Evolutionary conservation across 768 basidiomycete species (phyloP), one percentile per base, ranked within the genome.

Genomic region (Tricholomella constricta): DNA sequence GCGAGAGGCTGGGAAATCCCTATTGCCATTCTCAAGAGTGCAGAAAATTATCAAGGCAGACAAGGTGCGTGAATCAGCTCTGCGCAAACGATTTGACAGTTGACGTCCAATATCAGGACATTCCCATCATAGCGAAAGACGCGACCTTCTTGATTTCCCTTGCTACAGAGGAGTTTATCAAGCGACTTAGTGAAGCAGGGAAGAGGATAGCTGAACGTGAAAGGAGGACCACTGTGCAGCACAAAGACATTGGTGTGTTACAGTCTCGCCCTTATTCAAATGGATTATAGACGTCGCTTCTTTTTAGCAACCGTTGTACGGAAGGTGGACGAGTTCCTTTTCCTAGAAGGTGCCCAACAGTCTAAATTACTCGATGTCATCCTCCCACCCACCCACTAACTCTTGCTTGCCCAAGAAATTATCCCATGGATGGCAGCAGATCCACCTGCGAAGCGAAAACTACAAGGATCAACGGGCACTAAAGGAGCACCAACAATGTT

Each of bases 111-210:
- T 42, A 55, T 32, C 31, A 92, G 90, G 90, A 92, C 40, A 78
- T 93, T 46, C 85, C 88, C 0, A 83, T 84, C 36, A 75, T 91
- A 4, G 84, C 86, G 10, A 85, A 77, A 64, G 93, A 95, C 48
- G 91, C 91, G 20, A 80, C 83, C 0, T 84, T 91, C 59, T 69
- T 93, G 56, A 86, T 95, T 41, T 84, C 89, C 19, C 72, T 92
- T 23, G 92, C 92, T 5, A 86, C 94, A 50, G 94, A 96, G 69
- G 88, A 92, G 67, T 95, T 96, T 58, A 86, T 95, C 47, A 85
- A 82, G 66, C 79, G 85, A 45, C 71, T 95, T 25, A 78, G 81
- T 27, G 82, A 87, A 51, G 87, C 89, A 6, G 82, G 81, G n/a
- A 84, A 89, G 57, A 78, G 73, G 47, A 78, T 84, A 12, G 90